Conservation (phyloP, 352 stramenopile genomes). For the Phytophthora cactorum region DNA sequence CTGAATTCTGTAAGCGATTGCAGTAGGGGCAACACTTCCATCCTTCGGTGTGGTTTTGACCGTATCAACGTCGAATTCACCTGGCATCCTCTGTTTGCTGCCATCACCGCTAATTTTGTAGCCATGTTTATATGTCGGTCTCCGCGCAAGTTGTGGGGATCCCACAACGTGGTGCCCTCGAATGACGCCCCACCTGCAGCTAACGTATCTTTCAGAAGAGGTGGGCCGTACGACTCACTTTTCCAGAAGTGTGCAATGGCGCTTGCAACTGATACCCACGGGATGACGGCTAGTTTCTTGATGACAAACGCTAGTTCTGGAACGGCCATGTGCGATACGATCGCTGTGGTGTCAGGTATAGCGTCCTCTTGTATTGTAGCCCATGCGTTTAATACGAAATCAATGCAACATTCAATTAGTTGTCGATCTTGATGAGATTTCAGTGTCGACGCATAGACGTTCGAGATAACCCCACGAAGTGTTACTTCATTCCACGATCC, state of each 20-base stretch:
- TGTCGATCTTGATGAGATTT: constrained; percentile 19
- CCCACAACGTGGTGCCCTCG: constrained; percentile 17
- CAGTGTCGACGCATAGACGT: constrained; percentile 40
- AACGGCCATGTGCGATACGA: constrained; percentile 18
- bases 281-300: constrained; percentile 22
- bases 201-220: constrained; percentile 8
- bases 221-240: constrained; percentile 20
- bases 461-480: constrained; percentile 29
- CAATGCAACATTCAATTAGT: constrained; percentile 38
- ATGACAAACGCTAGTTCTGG: constrained; percentile 28
- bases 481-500: constrained; percentile 15
- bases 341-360: neutral
- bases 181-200: neutral
- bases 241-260: constrained; percentile 19
- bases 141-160: constrained; percentile 18
- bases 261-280: constrained; percentile 27
- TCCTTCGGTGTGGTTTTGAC: neutral
- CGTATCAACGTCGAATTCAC: constrained; percentile 1
- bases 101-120: constrained; percentile 12
- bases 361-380: constrained; percentile 3
- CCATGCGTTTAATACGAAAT: constrained; percentile 30
- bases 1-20: constrained; percentile 15
- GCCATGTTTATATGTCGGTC: constrained; percentile 5
- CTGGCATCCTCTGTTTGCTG: constrained; percentile 10
- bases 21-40: constrained; percentile 8